Percentiles rank a stretch among this genome's conserved stretches.
phyloP scores from a whole-genome alignment of 2,329 filamentous ascomycete species.

The Bipolaris gigantea region DNA sequence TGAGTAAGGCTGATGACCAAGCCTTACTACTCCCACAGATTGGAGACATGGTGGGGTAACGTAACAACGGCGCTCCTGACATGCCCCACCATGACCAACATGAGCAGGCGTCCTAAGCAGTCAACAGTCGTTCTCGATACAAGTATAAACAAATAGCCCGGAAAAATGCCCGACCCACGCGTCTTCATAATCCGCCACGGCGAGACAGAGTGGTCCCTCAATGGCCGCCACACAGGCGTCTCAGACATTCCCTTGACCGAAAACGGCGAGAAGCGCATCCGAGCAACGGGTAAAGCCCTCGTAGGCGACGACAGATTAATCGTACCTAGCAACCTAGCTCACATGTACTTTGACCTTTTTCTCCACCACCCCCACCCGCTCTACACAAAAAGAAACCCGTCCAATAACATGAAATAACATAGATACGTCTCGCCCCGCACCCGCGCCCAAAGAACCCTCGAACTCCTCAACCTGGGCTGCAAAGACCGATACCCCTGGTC shows the following conservation, averaged over 20 bases:
- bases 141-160: neutral
- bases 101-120: conserved; percentile 18
- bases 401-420: neutral
- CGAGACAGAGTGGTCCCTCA: conserved; percentile 93
- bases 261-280: conserved; percentile 64
- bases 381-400: too few relatives aligned
- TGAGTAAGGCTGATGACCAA: conserved; percentile 20
- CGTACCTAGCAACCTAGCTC: conserved; percentile 75
- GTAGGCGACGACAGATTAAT: conserved; percentile 84
- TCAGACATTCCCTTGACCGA: conserved; percentile 85
- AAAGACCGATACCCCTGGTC: conserved; percentile 72
- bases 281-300: conserved; percentile 74
- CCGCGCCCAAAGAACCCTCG: conserved; percentile 86
- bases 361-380: neutral
- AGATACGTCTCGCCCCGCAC: conserved; percentile 83
- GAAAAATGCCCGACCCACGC: conserved; percentile 49
- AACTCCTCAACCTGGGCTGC: conserved; percentile 77
- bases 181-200: conserved; percentile 72
- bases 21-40: conserved; percentile 14
- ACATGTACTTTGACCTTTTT: conserved; percentile 65
- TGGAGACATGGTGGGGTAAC: conserved; percentile 10
- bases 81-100: conserved; percentile 25
- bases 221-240: conserved; percentile 73
- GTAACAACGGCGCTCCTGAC: conserved; percentile 6
- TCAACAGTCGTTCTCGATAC: neutral